Evolutionary conservation across 352 stramenopile species (phyloP).

Genomic region (Phytophthora sojae): DNA sequence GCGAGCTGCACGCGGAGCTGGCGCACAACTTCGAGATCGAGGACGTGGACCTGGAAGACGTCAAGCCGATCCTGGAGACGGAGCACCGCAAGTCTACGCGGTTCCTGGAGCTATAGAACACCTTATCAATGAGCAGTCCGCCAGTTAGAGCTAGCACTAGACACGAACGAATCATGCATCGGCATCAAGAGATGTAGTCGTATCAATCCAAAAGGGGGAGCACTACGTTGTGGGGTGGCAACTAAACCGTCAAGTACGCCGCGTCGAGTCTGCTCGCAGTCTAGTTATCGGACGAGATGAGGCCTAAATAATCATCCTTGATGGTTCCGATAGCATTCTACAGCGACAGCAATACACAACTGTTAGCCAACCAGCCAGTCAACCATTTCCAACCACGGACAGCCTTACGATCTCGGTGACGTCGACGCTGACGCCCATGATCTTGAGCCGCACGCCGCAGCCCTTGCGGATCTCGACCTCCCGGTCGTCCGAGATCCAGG

Average conservation of each 20-base stretch:
- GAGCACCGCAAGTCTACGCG: conserved; percentile 76
- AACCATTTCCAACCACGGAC: background rate
- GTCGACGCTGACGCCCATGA: conserved; percentile 97
- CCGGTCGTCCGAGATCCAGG: conserved; percentile 97
- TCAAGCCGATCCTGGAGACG: conserved; percentile 55
- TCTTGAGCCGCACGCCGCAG: conserved; percentile 96
- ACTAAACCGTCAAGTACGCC: background rate
- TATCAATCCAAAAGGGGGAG: conserved; percentile 30
- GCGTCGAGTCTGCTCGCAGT: conserved; percentile 1
- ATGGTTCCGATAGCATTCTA: conserved; percentile 97
- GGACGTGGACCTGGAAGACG: conserved; percentile 53
- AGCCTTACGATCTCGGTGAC: conserved; percentile 92
- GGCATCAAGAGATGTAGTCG: conserved; percentile 32
- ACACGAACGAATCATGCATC: conserved; percentile 18
- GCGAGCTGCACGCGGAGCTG: conserved; percentile 57
- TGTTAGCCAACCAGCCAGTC: conserved; percentile 17
- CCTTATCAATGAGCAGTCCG: conserved; percentile 7
- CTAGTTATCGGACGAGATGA: conserved; percentile 92
- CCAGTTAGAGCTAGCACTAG: conserved; percentile 13
- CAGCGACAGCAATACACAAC: conserved; percentile 17
- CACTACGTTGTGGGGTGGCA: conserved; percentile 11
- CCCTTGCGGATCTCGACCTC: conserved; percentile 97
- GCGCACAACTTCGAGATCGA: conserved; percentile 66
- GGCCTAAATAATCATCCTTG: conserved; percentile 98
- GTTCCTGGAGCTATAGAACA: conserved; percentile 57